Base-by-base conservation (phyloP, 768 basidiomycete species). In the Tulasnella calospora region DNA sequence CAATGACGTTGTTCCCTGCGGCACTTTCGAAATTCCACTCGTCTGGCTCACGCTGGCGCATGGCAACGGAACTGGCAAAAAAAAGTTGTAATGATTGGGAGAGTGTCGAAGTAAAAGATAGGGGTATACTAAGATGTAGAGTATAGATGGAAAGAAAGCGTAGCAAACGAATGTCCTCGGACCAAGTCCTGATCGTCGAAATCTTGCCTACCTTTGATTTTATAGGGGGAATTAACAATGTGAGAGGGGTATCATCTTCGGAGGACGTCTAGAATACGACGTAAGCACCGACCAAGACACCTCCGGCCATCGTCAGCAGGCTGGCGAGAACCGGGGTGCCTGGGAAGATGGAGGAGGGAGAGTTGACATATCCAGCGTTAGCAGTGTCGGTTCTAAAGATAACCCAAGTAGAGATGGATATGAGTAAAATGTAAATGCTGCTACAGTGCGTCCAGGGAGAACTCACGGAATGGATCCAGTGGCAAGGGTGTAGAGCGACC, bases 241-340 rank as follows among this genome's bases (percentile, higher is more conserved):
- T 1, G 17, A 51, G 21, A n/a, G 23, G 47, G 23, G 47, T 51
- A n/a, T 51, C 9, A 23, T 51, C 47, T 51, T 19, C 21, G 0
- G n/a, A 30, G 61, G 61, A 21, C 55, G 61, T 67, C 80, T 81
- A 85, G 73, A 85, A 82, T 35, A 83, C 85, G 8, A 85, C 83
- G 81, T 85, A 84, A n/a, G 87, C 86, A n/a, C 87, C 86, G 35
- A 85, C 76, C 33, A 85, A 81, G 33, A 83, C 83, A 35, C 84
- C 84, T 9, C 83, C 82, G 17, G 85, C 40, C 10, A 83, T 82
- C 17, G 83, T 82, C 0, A 81, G 72, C 3, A 87, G 79, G 36
- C 83, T 81, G 9, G 81, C 80, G 17, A 86, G 78, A 27, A 85
- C 74, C 8, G 83, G 82, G n/a, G 82, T 80, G 36, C 38, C 73